phyloP scores from a whole-genome alignment of 257 asterid species.

The Eucommia ulmoides region DNA sequence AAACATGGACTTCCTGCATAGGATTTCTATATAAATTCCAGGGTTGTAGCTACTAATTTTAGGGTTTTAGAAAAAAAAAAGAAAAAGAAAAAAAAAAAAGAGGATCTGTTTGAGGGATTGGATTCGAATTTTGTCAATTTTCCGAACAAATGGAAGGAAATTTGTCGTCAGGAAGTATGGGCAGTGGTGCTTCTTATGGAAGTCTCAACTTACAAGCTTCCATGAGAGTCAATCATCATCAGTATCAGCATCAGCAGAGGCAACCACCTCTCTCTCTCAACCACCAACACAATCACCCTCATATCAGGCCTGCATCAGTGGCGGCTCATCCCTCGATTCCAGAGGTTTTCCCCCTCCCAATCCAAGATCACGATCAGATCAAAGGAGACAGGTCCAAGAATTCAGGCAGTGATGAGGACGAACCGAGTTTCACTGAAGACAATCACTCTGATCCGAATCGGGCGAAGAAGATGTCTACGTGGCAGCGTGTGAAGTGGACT shows the following conservation, averaged over 20 bases:
- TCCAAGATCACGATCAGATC: background rate
- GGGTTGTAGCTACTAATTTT: no score
- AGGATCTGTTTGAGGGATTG: no score
- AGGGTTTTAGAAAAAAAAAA: no score
- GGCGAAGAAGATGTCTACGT: constrained; percentile 15
- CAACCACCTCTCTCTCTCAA: background rate
- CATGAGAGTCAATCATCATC: background rate
- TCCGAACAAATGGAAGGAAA: constrained; percentile 3
- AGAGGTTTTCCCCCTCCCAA: background rate
- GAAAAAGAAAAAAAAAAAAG: no score
- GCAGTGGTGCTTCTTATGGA: background rate
- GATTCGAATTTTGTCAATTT: no score
- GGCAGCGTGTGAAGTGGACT: constrained; percentile 22
- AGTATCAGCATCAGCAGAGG: no score
- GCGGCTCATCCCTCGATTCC: background rate
- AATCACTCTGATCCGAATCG: background rate
- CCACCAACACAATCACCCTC: background rate
- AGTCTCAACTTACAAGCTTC: background rate
- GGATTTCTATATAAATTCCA: no score
- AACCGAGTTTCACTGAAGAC: background rate
- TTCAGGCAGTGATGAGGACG: background rate
- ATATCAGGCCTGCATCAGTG: background rate
- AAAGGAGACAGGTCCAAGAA: background rate
- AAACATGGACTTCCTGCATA: no score
- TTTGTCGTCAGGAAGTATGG: background rate